Conservation (phyloP, 179 eudicot genomes). For the Spinacia oleracea region DNA sequence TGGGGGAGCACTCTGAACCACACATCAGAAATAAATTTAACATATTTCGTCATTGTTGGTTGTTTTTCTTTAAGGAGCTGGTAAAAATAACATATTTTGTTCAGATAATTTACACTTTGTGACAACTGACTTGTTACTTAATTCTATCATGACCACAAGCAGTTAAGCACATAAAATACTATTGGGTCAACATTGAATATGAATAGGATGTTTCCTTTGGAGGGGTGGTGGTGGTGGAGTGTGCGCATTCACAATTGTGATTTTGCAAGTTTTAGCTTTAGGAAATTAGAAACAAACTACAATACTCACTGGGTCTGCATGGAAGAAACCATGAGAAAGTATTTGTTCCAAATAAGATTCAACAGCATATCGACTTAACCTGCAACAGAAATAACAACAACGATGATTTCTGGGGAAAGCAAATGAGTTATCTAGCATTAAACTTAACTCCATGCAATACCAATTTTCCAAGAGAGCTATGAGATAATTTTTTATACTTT, state of each 20-base stretch:
- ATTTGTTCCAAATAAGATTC: conserved; percentile 92
- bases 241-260: not conserved
- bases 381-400: conserved; percentile 29
- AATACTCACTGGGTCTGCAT: conserved; percentile 90
- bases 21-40: not conserved
- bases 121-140: not conserved
- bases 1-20: not conserved
- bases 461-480: not conserved
- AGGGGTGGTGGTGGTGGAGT: not conserved
- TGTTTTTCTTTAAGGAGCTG: not conserved
- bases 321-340: conserved; percentile 89
- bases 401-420: not conserved
- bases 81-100: not conserved
- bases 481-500: not conserved
- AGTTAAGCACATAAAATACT: not conserved
- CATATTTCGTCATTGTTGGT: not conserved
- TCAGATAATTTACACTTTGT: no score
- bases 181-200: not conserved
- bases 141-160: not conserved
- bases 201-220: not conserved
- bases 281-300: not conserved
- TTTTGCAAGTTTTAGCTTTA: not conserved
- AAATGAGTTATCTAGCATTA: not conserved
- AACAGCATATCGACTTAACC: conserved; percentile 90
- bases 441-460: not conserved